Evolutionary conservation across 805 yeast species (phyloP), one percentile per base, ranked within the genome.

Genomic region (Myxozyma udenii): DNA sequence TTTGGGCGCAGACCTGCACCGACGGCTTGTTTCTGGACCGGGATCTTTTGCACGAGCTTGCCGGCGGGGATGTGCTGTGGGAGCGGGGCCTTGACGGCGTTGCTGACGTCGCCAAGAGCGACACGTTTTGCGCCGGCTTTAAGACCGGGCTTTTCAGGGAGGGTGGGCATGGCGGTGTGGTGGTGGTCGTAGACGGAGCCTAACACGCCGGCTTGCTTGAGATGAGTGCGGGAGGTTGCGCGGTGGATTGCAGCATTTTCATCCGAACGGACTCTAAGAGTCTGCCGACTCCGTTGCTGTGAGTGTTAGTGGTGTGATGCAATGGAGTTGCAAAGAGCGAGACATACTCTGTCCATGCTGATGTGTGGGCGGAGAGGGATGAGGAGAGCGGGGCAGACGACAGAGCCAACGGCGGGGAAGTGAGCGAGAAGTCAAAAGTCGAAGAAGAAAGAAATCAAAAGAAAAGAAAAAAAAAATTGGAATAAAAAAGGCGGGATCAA

Each of bases 51-150:
- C 2, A 46, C 43, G 7, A 53, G 48, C 47, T 53, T 53, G 33
- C 39, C 50, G n/a, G 44, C 32, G 12, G 41, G 41, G 18, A 30
- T 24, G n/a, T 25, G 2, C 24, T 41, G 24, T n/a, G n/a, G n/a
- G n/a, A n/a, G n/a, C 4, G 39, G n/a, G 16, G 32, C 12, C 39
- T 47, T 46, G 33, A 48, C 21, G 3, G 55, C 53, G 33, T 55
- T 55, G 44, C 58, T 53, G 21, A 55, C 60, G 26, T 55, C 60
- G 9, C 58, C 57, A 5, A 55, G 48, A 7, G 51, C 59, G n/a
- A 53, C 53, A 14, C 59, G 53, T 42, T 47, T 53, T 21, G 57
- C 51, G 18, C 57, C 59, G 33, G 58, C 58, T 26, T 52, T 55
- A 25, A 53, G 43, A 6, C 58, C 53, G 11, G 35, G n/a, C 25